Base-by-base conservation (phyloP, 306 rosid species). In the Prosopis cineraria region DNA sequence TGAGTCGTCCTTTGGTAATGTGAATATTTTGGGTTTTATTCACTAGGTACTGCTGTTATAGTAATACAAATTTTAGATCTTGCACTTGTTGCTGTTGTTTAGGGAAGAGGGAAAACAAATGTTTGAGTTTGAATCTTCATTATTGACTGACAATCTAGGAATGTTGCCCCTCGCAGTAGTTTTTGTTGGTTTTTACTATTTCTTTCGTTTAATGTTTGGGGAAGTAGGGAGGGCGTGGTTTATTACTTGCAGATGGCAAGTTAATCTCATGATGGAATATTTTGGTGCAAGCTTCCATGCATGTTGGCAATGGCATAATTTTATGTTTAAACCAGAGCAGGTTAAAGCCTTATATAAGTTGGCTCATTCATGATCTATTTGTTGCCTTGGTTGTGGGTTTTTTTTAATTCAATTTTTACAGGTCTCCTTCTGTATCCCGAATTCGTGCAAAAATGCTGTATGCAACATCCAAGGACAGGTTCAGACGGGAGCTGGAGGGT, bases 371-470 rank as follows among this genome's bases (percentile, higher is more conserved):
- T 55, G 31, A 22, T 9, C 62, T 25, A 6, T 59, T 45, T 47
- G 2, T 58, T 58, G 17, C 45, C 75, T 63, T 37, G 13, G n/a
- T 25, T 19, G 34, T 58, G 78, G 50, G 53, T 47, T 81, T 76
- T 59, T 59, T 41, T 37, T 20, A 69, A 78, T 58, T 16, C 34
- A 31, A 74, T 56, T 70, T 48, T 73, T 47, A 70, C 86, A 90
- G 92, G 98, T 87, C 96, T 25, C 97, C 97, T 48, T 88, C 93
- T 4, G 90, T 82, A 29, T 83, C 95, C 47, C 87, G 93, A 45
- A 89, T 93, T 27, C 91, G 97, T 10, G 87, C 98, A 2, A 93
- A 93, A 86, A 89, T 93, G 96, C 88, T 93, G 12, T 89, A 93
- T 65, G 95, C 97, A 74, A 90, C 97, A 62, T 88, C 97, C 45